Conservation (phyloP, 2,329 filamentous ascomycete genomes). For the Cladosporium oxysporum region DNA sequence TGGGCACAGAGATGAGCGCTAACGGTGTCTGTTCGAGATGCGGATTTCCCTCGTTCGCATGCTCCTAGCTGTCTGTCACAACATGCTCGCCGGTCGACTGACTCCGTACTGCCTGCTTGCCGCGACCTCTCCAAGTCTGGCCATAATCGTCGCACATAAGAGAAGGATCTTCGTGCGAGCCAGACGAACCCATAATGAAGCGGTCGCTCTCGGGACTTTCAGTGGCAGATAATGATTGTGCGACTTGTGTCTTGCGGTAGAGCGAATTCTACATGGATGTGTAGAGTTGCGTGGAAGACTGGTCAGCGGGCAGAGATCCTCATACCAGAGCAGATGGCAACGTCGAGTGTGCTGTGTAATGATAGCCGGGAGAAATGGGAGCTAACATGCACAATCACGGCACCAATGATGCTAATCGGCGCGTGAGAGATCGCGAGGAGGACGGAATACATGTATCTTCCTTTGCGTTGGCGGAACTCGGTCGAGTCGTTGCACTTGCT, state of each 20-base stretch:
- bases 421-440: not conserved
- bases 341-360: not conserved
- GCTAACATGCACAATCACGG: not conserved
- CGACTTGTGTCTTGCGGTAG: not conserved
- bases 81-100: not conserved
- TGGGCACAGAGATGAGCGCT: not conserved
- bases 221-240: not conserved
- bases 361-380: not conserved
- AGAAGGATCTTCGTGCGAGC: not conserved
- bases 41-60: not conserved
- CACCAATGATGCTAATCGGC: not conserved
- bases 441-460: not conserved
- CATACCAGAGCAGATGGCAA: not conserved
- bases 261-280: not conserved
- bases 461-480: not conserved
- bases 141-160: not conserved
- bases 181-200: not conserved
- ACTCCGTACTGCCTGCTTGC: not conserved
- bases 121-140: not conserved
- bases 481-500: not conserved
- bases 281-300: not conserved
- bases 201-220: not conserved
- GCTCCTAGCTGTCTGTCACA: not conserved
- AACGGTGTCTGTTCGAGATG: not conserved
- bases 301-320: not conserved